Evolutionary conservation across 2,329 filamentous ascomycete species (phyloP), one percentile per base, ranked within the genome.

Genomic region (Apiospora marii): DNA sequence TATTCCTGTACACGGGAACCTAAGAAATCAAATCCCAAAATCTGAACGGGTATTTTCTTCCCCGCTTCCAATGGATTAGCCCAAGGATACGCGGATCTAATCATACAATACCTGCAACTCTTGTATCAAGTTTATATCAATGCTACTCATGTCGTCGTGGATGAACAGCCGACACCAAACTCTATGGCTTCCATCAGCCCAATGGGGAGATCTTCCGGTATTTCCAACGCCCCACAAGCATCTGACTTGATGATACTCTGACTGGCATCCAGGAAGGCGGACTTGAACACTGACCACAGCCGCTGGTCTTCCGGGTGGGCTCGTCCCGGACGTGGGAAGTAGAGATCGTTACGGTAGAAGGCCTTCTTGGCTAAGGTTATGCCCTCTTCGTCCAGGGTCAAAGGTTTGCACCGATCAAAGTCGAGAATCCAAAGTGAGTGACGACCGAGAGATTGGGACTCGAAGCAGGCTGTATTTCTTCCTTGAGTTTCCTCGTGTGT

Each of bases 401-500:
- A 4, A 10, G 64, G 64, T 22, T 44, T 24, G 34, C 64, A 68
- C 37, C 44, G 37, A 22, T 68, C 44, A 19, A 68, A 68, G 22
- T 68, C 64, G 64, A 68, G 64, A n/a, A 68, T 37, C 64, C 64
- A 68, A 19, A 68, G 37, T 7, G 19, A 2, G 6, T 68, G 64
- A 0, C 14, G 27, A 7, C 51, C 51, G 14, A 58, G 51, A 1
- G 51, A 2, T 0, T 58, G 14, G 3, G 51, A 58, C 8, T 58
- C 51, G 51, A 58, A 58, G 14, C 51, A 34, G 27, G 27, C 4
- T 6, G 1, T 22, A 0, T 19, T 16, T 44, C 3, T 12, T 13
- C 22, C 14, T 19, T 34, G 6, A 6, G 14, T 4, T 22, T 30
- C 14, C 1, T 58, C 2, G 5, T 58, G 51, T 6, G 7, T 27